These are phyloP conservation scores for Crithidia fasciculata DNA, from an alignment of 208 protist species.

Conservation along the genomic window DNA sequence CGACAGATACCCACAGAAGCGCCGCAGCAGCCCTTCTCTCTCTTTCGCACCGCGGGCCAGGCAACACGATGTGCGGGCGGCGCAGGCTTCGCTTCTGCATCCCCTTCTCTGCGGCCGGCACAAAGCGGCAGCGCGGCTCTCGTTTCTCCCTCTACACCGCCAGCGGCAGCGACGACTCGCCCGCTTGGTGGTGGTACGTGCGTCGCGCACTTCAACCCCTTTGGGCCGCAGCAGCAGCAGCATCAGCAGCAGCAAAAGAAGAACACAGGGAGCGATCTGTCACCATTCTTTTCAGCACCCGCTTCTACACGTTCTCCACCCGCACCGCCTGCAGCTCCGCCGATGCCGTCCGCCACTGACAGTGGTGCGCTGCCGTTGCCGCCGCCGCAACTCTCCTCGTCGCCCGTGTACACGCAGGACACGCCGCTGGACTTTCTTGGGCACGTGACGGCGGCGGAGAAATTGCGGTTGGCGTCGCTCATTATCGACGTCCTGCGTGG, in stretches of 20 bases:
- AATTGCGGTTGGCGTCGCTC: constrained; percentile 15
- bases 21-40: background rate
- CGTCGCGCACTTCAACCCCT: constrained; percentile 3
- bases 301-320: background rate
- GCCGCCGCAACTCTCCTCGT: background rate
- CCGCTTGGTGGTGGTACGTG: no score
- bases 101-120: no score
- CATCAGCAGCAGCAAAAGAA: background rate
- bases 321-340: background rate
- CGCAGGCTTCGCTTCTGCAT: no score
- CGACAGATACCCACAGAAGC: background rate
- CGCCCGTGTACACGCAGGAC: background rate
- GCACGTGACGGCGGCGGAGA: constrained; percentile 3
- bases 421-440: background rate
- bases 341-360: background rate
- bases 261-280: no score
- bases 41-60: no score
- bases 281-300: background rate
- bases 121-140: no score
- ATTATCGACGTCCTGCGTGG: constrained; percentile 20
- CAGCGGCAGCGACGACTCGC: no score
- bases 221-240: background rate
- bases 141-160: no score
- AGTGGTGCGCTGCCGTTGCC: background rate
- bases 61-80: no score